phyloP scores from a whole-genome alignment of 2,329 filamentous ascomycete species.

The Zymoseptoria crescenta region DNA sequence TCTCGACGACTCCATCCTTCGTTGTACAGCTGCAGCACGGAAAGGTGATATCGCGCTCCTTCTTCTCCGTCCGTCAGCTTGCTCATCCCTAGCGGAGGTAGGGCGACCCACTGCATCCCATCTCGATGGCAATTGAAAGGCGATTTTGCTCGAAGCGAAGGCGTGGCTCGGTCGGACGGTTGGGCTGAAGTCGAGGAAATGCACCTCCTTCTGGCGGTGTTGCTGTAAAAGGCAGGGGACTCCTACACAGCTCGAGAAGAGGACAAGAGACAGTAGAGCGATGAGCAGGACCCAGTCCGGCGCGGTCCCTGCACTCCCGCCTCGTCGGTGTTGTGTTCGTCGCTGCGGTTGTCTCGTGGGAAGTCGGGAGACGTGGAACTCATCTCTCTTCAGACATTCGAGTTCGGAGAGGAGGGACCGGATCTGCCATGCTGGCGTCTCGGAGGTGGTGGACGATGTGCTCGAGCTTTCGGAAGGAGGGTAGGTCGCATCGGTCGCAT shows the following conservation, averaged over 20 bases:
- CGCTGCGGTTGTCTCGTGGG: too few relatives aligned
- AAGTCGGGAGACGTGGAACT: not conserved
- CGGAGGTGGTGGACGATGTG: not conserved
- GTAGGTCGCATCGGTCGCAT: not conserved
- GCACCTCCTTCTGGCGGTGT: not conserved
- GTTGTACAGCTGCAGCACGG: not conserved
- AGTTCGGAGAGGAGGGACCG: not conserved
- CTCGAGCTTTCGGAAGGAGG: not conserved
- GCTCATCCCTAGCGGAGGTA: not conserved
- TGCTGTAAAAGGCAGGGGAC: not conserved
- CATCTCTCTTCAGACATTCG: not conserved
- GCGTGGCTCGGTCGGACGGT: not conserved
- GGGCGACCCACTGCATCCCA: not conserved
- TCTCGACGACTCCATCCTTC: not conserved
- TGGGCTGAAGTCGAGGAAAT: not conserved
- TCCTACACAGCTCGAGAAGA: not conserved
- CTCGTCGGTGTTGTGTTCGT: not conserved
- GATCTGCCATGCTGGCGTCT: not conserved
- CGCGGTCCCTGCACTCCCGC: too few relatives aligned
- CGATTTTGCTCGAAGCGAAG: not conserved
- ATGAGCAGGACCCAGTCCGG: not conserved
- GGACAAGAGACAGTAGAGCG: not conserved
- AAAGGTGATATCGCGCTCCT: not conserved
- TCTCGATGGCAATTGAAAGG: not conserved
- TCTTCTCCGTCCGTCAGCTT: not conserved